Conservation (phyloP, 345 rosid genomes). For the Salix dunnii region DNA sequence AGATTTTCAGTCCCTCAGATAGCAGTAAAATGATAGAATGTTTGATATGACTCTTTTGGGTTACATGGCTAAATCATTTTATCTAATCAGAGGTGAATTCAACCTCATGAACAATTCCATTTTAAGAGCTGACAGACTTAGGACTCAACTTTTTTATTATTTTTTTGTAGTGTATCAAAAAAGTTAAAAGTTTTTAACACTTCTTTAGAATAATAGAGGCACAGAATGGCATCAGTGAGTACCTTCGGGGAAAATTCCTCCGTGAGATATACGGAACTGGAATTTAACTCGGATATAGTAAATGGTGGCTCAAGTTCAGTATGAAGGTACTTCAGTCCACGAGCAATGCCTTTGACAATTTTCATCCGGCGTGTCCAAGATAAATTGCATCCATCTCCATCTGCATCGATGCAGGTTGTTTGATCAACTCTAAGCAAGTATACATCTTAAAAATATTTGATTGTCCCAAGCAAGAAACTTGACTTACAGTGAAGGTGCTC, state of each 20-base stretch:
- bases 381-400: constrained; percentile 83
- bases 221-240: constrained; percentile 1
- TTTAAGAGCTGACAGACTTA: not conserved
- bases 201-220: not conserved
- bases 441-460: not conserved
- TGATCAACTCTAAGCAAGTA: constrained; percentile 13
- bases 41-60: not conserved
- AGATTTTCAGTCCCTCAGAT: not conserved
- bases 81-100: not conserved
- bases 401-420: constrained; percentile 36
- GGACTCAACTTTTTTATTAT: not conserved
- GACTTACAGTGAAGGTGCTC: constrained; percentile 95
- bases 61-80: not conserved
- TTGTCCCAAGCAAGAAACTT: constrained; percentile 5
- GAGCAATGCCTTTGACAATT: constrained; percentile 74
- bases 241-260: constrained; percentile 98
- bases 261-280: constrained; percentile 86
- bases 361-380: constrained; percentile 94
- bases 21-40: not conserved
- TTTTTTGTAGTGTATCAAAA: not conserved
- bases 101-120: not conserved
- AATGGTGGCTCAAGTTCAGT: constrained; percentile 84
- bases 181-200: not conserved
- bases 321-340: constrained; percentile 88
- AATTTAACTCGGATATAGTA: constrained; percentile 84